A percentile compares a stretch with the other conserved stretches of the same genome.
These are phyloP conservation scores for Globisporangium parvum DNA, from an alignment of 352 stramenopile species.

Conservation along the genomic window DNA sequence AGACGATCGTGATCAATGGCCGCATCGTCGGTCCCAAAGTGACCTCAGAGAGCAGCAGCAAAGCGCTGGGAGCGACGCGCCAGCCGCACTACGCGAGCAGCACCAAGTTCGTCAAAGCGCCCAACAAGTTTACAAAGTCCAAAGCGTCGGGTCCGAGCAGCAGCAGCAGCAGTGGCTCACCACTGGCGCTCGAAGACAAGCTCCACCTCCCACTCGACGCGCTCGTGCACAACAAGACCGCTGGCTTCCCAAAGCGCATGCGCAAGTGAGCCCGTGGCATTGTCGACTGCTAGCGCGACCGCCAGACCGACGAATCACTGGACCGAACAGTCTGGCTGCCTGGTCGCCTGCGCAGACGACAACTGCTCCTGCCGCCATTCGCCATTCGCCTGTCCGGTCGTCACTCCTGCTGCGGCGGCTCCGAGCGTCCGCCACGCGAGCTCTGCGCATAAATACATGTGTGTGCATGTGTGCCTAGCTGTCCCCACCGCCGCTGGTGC, in stretches of 20 bases:
- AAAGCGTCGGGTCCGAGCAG: constrained; percentile 2
- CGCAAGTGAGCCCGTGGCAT: constrained; percentile 5
- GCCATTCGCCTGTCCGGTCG: background rate
- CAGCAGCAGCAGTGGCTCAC: background rate
- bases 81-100: constrained; percentile 15
- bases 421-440: background rate
- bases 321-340: background rate
- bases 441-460: background rate
- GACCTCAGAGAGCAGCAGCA: constrained; percentile 10
- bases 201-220: constrained; percentile 61
- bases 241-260: constrained; percentile 15
- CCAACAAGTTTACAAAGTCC: constrained; percentile 1
- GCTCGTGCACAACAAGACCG: constrained; percentile 27
- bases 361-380: background rate
- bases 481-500: background rate
- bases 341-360: background rate
- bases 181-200: constrained; percentile 55
- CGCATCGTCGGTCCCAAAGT: constrained; percentile 55
- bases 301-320: background rate
- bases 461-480: background rate
- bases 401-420: no score
- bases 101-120: constrained; percentile 16
- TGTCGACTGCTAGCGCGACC: background rate
- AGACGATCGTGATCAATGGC: constrained; percentile 53
- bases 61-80: constrained; percentile 18